phyloP scores from a whole-genome alignment of 345 rosid species.

The Microthlaspi erraticum region DNA sequence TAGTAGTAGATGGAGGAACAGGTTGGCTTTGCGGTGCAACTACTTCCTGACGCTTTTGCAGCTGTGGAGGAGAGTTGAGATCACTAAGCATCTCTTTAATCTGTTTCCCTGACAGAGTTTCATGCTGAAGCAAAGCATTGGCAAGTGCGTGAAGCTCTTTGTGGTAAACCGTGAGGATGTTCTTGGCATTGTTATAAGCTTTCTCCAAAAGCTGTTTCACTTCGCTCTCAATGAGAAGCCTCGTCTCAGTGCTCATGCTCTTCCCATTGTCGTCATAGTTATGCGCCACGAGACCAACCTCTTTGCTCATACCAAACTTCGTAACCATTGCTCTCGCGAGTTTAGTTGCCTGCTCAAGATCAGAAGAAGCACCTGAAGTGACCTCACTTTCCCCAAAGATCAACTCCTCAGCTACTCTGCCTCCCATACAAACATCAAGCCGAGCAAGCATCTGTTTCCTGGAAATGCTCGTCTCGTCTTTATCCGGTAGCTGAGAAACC shows the following conservation, averaged over 20 bases:
- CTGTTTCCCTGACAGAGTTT: slow-evolving; percentile 81
- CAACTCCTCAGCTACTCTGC: slow-evolving; percentile 94
- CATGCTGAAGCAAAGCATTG: slow-evolving; percentile 77
- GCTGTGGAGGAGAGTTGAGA: slow-evolving; percentile 67
- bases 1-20: slow-evolving; percentile 77
- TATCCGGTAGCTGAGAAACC: slow-evolving; percentile 90
- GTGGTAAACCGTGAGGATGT: slow-evolving; percentile 69
- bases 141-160: slow-evolving; percentile 90
- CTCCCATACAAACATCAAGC: slow-evolving; percentile 96
- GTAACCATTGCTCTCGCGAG: slow-evolving; percentile 94
- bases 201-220: slow-evolving; percentile 70
- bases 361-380: slow-evolving; percentile 85
- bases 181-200: slow-evolving; percentile 89
- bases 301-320: slow-evolving; percentile 87
- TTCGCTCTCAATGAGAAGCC: slow-evolving; percentile 90
- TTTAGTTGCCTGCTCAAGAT: slow-evolving; percentile 81
- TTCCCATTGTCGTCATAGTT: slow-evolving; percentile 84
- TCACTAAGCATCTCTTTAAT: slow-evolving; percentile 72
- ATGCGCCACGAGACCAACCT: slow-evolving; percentile 80
- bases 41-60: slow-evolving; percentile 58
- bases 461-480: slow-evolving; percentile 75
- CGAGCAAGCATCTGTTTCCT: slow-evolving; percentile 96
- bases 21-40: slow-evolving; percentile 62
- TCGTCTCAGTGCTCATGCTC: slow-evolving; percentile 97
- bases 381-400: slow-evolving; percentile 92